Evolutionary conservation across 129 eudicot genomes (phyloP), one percentile per base, ranked within the genome.

Genomic region (Deinandra increscens): DNA sequence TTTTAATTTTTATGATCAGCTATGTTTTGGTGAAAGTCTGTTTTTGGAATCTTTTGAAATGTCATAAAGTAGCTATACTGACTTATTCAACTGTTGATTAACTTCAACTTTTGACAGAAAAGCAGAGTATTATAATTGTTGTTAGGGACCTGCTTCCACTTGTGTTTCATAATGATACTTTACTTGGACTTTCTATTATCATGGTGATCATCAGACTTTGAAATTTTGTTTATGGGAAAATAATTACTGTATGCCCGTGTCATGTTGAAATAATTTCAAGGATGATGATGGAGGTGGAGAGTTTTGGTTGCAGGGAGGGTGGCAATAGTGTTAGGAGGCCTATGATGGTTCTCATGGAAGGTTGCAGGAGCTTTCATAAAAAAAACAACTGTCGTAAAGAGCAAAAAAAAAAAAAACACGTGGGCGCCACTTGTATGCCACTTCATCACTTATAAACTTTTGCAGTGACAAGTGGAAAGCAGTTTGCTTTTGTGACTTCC

Each of bases 41-140:
- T 14, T 29, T 74, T 73, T 42, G 72, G 72, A 64, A 64, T 17
- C 44, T 64, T 74, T 56, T 74, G 46, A 14, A 65, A 9, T 64
- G 56, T 23, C 55, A 29, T 64, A 64, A 74, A 74, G 79, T 66
- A 41, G 72, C 65, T 39, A 45, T 41, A 39, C 55, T 53, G 64
- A 64, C 72, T 64, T 51, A 39, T 65, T 74, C 72, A 74, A 23
- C 71, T 48, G n/a, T 23, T 64, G 26, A 62, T 62, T 1, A 46
- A 43, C 19, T 44, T 60, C 49, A 59, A 64, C 77, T 69, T 69
- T 19, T 19, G 37, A 15, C 20, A 69, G 53, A 69, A 51, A 10
- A 14, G 13, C 7, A 19, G 38, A 69, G 8, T 54, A 7, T 43
- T 44, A 71, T 29, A 5, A 14, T 46, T 14, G 1, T 33, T 45